Evolutionary conservation across 805 yeast species (phyloP).

Genomic region (Maudiozyma barnettii): DNA sequence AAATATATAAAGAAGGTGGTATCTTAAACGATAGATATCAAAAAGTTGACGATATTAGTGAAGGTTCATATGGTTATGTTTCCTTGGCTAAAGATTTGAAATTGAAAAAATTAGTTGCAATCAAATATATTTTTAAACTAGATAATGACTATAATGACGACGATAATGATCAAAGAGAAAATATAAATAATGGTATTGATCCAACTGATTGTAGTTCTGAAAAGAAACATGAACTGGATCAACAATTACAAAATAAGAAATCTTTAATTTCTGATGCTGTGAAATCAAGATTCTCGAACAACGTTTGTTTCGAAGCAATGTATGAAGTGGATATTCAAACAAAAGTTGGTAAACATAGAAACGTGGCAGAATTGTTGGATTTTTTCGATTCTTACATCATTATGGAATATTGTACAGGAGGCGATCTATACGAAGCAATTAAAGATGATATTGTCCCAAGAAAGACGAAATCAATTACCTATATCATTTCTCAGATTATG

Average conservation of each 20-base stretch:
- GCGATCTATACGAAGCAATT: slow-evolving; percentile 78
- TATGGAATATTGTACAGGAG: slow-evolving; percentile 78
- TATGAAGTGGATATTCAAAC: slow-evolving; percentile 60
- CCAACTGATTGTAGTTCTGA: slow-evolving; percentile 14
- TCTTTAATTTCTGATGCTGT: slow-evolving; percentile 31
- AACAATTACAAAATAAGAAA: slow-evolving; percentile 12
- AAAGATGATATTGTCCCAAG: slow-evolving; percentile 50
- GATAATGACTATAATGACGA: slow-evolving; percentile 32
- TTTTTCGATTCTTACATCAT: slow-evolving; percentile 60
- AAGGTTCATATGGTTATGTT: slow-evolving; percentile 91
- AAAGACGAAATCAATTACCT: slow-evolving; percentile 37
- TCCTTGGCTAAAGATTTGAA: slow-evolving; percentile 67
- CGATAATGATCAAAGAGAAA: slow-evolving; percentile 14
- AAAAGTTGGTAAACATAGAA: slow-evolving; percentile 47
- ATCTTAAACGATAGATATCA: slow-evolving; percentile 55
- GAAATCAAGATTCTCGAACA: slow-evolving; percentile 31
- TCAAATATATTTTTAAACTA: slow-evolving; percentile 68
- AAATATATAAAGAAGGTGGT: slow-evolving; percentile 36
- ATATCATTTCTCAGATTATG: slow-evolving; percentile 52
- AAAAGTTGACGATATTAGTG: slow-evolving; percentile 67
- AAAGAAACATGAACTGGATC: slow-evolving; percentile 16
- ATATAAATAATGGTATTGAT: slow-evolving; percentile 1
- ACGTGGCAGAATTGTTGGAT: slow-evolving; percentile 53
- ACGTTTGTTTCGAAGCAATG: slow-evolving; percentile 46
- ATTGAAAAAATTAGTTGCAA: slow-evolving; percentile 57